Base-by-base conservation (phyloP, 2,329 filamentous ascomycete species). In the Chaetomium sp. region DNA sequence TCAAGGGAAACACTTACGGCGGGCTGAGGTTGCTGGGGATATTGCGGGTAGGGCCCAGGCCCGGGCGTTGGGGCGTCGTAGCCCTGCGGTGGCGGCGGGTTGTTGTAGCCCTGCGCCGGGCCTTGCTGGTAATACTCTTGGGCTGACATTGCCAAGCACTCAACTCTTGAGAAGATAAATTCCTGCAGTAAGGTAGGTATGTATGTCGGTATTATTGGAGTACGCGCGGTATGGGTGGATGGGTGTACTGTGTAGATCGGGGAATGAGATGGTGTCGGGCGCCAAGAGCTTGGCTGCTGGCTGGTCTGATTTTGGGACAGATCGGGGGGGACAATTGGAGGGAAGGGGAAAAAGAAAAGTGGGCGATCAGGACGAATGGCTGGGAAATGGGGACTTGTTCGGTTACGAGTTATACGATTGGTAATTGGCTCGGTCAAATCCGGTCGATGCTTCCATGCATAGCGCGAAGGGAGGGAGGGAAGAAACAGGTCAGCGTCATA, bases 1-100 rank as follows among this genome's bases (percentile, higher is more conserved):
- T 23, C 35, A 3, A 49, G 27, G 60, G 33, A 49, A 56, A 58
- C 33, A 75, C 79, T 70, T 73, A 81, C 80, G 71, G 76, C 80
- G 71, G 76, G 78, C 47, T 75, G 79, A 69, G 79, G 79, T 62
- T 79, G 78, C 68, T 80, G 78, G 60, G 78, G 79, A 63, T 79
- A 74, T 71, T 61, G 54, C 45, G 35, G 35, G 42, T 75, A 73
- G 12, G 53, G 27, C 12, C 25, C 53, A 3, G 53, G 27, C 12
- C 25, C 53, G 19, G 53, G 53, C 19, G 25, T 12, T 29, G 21
- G 38, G 16, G 13, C 38, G 54, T 64, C 65, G 64, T 72, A 68
- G 61, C 70, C 66, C 50, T 73, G 72, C 60, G 77, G 69, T 66
- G 65, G 69, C 53, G 67, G 69, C 29, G 62, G 64, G 21, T 53